Evolutionary conservation across 2,329 filamentous ascomycete genomes (phyloP).

Genomic region (Fusarium devonianum): DNA sequence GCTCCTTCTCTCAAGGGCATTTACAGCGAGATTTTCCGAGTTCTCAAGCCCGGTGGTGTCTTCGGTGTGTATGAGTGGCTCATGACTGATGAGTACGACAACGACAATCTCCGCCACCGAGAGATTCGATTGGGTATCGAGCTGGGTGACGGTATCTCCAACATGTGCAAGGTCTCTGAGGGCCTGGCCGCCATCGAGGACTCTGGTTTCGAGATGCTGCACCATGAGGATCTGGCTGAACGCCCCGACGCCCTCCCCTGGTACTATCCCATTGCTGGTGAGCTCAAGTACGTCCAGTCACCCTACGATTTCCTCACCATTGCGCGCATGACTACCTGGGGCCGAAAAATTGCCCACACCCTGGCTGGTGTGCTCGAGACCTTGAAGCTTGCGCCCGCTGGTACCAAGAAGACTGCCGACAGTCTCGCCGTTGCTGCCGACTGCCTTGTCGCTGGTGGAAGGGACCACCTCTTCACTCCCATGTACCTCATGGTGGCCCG

Average conservation of each 20-base stretch:
- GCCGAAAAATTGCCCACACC: conserved; percentile 76
- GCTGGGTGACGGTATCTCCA: conserved; percentile 94
- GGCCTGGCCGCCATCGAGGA: conserved; percentile 83
- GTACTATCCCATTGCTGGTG: conserved; percentile 92
- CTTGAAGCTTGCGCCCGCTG: conserved; percentile 76
- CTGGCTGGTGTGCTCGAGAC: conserved; percentile 80
- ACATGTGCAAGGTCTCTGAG: conserved; percentile 91
- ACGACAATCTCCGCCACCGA: conserved; percentile 84
- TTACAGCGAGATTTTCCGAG: conserved; percentile 92
- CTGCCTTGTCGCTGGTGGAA: conserved; percentile 83
- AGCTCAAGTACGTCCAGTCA: conserved; percentile 83
- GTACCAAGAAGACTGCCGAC: conserved; percentile 95
- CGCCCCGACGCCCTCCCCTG: conserved; percentile 80
- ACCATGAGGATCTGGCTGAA: conserved; percentile 86
- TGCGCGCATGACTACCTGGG: conserved; percentile 86
- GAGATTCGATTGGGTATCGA: conserved; percentile 94
- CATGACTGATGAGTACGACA: conserved; percentile 96
- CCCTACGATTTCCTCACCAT: conserved; percentile 83
- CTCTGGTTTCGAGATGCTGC: conserved; percentile 84
- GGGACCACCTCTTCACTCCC: conserved; percentile 92
- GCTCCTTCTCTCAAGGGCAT: conserved; percentile 89
- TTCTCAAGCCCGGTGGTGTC: conserved; percentile 92
- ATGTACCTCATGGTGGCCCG: conserved; percentile 97
- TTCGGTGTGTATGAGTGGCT: conserved; percentile 99
- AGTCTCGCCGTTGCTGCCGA: conserved; percentile 83